These are phyloP conservation scores for Phlebopus sp. DNA, from an alignment of 1,284 basidiomycete species.

Conservation along the genomic window DNA sequence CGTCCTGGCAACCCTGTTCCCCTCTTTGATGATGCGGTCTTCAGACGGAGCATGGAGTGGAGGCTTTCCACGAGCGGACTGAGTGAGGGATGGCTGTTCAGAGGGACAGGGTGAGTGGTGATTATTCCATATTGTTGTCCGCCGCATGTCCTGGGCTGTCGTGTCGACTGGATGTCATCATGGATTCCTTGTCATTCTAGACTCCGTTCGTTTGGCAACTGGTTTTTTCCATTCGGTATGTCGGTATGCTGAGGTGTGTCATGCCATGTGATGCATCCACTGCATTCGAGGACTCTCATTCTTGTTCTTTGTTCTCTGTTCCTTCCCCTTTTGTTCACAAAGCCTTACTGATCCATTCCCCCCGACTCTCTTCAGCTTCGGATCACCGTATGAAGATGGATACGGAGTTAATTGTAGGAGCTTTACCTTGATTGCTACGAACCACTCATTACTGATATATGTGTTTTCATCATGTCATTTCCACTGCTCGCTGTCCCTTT, in stretches of 20 bases:
- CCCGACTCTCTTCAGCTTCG: slow-evolving; percentile 51
- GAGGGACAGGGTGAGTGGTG: slow-evolving; percentile 76
- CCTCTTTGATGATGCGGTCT: slow-evolving; percentile 80
- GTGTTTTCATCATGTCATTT: neutral
- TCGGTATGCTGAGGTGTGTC: no score
- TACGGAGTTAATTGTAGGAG: slow-evolving; percentile 91
- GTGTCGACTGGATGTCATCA: no score
- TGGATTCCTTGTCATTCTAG: neutral
- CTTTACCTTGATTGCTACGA: neutral
- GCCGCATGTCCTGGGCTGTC: neutral
- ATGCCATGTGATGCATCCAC: neutral
- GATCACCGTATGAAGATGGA: slow-evolving; percentile 76
- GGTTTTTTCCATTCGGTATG: no score
- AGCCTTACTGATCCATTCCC: slow-evolving; percentile 8
- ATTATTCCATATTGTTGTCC: neutral
- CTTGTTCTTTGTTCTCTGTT: neutral
- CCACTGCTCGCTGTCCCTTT: no score
- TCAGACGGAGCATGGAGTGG: slow-evolving; percentile 81
- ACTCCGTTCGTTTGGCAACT: no score
- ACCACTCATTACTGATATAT: neutral
- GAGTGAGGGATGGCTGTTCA: slow-evolving; percentile 84
- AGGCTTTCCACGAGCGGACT: slow-evolving; percentile 90
- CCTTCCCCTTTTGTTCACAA: neutral
- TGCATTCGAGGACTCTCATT: slow-evolving; percentile 10
- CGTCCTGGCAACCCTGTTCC: slow-evolving; percentile 31